These are phyloP conservation scores for Dendrobium nobile DNA, from an alignment of 106 monocot species.

Conservation along the genomic window DNA sequence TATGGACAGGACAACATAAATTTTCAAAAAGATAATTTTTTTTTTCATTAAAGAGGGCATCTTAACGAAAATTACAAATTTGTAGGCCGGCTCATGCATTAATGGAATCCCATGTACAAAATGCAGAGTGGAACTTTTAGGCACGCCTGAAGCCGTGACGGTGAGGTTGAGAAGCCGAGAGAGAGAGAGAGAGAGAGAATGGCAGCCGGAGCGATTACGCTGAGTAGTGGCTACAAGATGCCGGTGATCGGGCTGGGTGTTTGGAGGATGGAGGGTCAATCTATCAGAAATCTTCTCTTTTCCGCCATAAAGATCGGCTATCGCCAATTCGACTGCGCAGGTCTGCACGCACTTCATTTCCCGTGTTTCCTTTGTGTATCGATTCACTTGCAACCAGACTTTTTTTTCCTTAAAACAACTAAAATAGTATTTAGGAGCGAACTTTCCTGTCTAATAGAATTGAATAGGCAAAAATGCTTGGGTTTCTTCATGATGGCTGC, in stretches of 20 bases:
- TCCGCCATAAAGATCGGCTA: constrained; percentile 81
- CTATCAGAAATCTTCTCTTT: constrained; percentile 62
- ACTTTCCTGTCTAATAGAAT: neutral
- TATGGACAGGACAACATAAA: too few relatives aligned
- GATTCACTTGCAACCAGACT: neutral
- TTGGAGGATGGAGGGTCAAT: constrained; percentile 85
- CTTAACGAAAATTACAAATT: too few relatives aligned
- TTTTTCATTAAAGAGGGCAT: too few relatives aligned
- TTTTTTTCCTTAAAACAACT: neutral
- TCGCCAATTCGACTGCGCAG: constrained; percentile 97
- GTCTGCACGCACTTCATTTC: constrained; percentile 8
- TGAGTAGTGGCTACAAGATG: constrained; percentile 77
- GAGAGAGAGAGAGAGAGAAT: neutral
- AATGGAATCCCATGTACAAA: too few relatives aligned
- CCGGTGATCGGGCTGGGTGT: constrained; percentile 82
- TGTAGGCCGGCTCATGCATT: too few relatives aligned
- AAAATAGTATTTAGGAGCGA: too few relatives aligned
- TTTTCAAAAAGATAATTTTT: too few relatives aligned
- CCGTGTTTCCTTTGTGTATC: neutral
- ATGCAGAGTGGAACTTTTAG: too few relatives aligned
- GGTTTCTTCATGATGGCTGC: neutral
- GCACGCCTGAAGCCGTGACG: neutral
- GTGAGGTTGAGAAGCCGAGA: neutral
- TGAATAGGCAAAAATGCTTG: neutral
- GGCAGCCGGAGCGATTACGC: constrained; percentile 21